Evolutionary conservation across 1,284 basidiomycete genomes (phyloP).

Genomic region (Trichosporon coremiiforme): DNA sequence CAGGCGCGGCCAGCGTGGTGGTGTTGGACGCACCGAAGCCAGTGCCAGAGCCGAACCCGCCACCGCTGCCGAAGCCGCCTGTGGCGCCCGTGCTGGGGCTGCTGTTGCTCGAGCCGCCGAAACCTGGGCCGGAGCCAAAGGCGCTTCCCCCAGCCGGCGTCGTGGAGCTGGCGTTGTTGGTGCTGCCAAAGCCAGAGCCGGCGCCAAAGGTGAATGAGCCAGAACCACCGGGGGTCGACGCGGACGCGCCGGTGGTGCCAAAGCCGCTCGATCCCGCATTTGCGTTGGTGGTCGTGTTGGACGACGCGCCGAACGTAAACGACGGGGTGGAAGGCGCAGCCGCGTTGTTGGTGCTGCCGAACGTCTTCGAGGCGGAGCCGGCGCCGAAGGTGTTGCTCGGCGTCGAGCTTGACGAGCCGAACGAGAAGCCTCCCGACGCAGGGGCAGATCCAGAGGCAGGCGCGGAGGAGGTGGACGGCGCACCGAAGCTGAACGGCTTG

Average conservation of each 20-base stretch:
- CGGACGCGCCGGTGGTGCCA: background rate
- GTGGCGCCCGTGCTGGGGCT: background rate
- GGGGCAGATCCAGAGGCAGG: slow-evolving; percentile 14
- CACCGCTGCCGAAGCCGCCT: background rate
- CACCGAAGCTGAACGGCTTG: slow-evolving; percentile 17
- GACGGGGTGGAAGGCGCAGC: background rate
- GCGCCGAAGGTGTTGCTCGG: slow-evolving; percentile 18
- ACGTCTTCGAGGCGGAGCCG: slow-evolving; percentile 4
- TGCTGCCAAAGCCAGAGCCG: slow-evolving; percentile 19
- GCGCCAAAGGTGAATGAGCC: slow-evolving; percentile 17
- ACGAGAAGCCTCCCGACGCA: slow-evolving; percentile 9
- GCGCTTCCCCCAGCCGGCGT: slow-evolving; percentile 17
- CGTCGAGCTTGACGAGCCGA: slow-evolving; percentile 14
- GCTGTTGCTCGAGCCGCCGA: background rate
- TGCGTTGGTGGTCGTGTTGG: background rate
- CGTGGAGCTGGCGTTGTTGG: slow-evolving; percentile 21
- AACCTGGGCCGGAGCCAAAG: slow-evolving; percentile 19
- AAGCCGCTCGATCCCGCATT: background rate
- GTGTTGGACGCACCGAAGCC: too few relatives aligned
- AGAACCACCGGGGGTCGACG: background rate
- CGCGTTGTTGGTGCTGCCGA: background rate
- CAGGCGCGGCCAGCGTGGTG: background rate
- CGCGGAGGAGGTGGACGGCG: slow-evolving; percentile 10
- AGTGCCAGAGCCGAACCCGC: slow-evolving; percentile 7
- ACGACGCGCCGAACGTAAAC: slow-evolving; percentile 19